Evolutionary conservation across 805 yeast species (phyloP).

Genomic region (Clavispora santaluciae): DNA sequence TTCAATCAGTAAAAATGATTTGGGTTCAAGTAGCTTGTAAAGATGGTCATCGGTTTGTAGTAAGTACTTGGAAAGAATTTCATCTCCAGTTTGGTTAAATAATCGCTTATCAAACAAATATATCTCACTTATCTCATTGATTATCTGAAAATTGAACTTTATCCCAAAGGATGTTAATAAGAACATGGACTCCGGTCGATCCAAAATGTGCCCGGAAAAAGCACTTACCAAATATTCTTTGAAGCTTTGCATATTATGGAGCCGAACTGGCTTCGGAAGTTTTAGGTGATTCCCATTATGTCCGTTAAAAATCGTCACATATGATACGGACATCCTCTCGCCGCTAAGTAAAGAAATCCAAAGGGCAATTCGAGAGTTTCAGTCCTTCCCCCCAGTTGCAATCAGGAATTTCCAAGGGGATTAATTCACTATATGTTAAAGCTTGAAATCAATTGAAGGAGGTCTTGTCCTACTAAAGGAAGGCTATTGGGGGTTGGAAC

Average conservation of each 20-base stretch:
- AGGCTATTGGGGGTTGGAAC: too few relatives aligned
- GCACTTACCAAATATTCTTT: constrained; percentile 26
- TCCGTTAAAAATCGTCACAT: constrained; percentile 31
- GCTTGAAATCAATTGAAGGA: too few relatives aligned
- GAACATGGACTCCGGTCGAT: constrained; percentile 33
- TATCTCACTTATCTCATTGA: constrained; percentile 49
- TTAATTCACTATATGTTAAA: too few relatives aligned
- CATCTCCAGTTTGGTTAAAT: constrained; percentile 33
- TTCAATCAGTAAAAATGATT: neutral
- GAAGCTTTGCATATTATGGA: constrained; percentile 29
- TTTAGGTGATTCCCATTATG: constrained; percentile 32
- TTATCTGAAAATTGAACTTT: constrained; percentile 50
- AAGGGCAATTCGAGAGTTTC: neutral
- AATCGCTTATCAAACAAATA: constrained; percentile 61
- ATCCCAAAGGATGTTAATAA: constrained; percentile 63
- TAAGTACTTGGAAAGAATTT: constrained; percentile 6
- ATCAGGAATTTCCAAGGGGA: neutral
- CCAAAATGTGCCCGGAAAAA: constrained; percentile 20
- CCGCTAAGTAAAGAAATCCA: neutral
- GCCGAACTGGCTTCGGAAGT: constrained; percentile 39
- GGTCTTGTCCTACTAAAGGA: too few relatives aligned
- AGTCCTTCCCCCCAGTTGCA: neutral
- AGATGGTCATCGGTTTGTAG: constrained; percentile 9
- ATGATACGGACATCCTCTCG: constrained; percentile 4
- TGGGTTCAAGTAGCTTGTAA: neutral